Evolutionary conservation across 1,284 basidiomycete genomes (phyloP).

Genomic region (Rhodotorula sp.): DNA sequence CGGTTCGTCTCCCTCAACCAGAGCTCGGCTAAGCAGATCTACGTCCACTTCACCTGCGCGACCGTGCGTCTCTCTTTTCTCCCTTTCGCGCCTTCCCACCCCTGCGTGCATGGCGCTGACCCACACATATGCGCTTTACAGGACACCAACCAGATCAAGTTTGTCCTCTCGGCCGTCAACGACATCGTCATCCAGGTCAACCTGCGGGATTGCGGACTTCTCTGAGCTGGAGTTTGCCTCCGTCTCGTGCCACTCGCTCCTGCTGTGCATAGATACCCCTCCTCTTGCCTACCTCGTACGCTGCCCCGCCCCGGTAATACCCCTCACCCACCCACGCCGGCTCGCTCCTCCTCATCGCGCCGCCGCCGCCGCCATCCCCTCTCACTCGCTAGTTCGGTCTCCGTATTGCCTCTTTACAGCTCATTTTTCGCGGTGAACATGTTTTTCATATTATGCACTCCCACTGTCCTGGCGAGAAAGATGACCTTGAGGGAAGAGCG

Average conservation of each 20-base stretch:
- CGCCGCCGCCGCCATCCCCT: too few species aligned
- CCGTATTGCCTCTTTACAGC: too few species aligned
- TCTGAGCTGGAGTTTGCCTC: slow-evolving; percentile 55
- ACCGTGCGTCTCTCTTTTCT: slow-evolving; percentile 42
- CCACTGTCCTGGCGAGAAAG: too few species aligned
- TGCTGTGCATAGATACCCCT: slow-evolving; percentile 11
- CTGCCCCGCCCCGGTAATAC: neutral
- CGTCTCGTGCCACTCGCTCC: neutral
- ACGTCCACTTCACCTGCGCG: slow-evolving; percentile 48
- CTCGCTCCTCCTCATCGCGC: too few species aligned
- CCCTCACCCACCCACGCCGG: too few species aligned
- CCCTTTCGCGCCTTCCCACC: neutral
- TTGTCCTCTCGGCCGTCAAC: slow-evolving; percentile 60
- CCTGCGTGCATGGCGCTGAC: neutral
- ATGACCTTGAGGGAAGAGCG: too few species aligned
- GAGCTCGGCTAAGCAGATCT: slow-evolving; percentile 58
- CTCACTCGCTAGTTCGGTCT: too few species aligned
- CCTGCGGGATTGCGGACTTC: slow-evolving; percentile 77
- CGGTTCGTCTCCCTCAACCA: slow-evolving; percentile 48
- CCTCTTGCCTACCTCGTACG: neutral
- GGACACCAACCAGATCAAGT: slow-evolving; percentile 52
- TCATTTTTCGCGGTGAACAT: too few species aligned
- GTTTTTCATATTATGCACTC: too few species aligned
- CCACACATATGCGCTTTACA: too few species aligned
- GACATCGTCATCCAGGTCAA: slow-evolving; percentile 54